Conservation (phyloP, 805 yeast species). For the Wickerhamomyces queroliae region DNA sequence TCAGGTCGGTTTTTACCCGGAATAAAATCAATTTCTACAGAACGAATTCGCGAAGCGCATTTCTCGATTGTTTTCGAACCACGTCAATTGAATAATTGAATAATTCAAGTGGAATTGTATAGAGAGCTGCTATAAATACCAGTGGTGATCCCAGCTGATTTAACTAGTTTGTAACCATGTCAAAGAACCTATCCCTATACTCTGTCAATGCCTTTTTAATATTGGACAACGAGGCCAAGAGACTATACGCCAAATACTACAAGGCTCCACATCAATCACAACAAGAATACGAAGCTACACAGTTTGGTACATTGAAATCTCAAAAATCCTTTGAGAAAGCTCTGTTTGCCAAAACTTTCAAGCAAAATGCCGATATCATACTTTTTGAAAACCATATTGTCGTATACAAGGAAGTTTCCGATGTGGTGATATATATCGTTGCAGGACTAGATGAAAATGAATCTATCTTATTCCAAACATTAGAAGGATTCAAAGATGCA, state of each 20-base stretch:
- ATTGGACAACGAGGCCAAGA: constrained; percentile 73
- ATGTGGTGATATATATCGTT: constrained; percentile 63
- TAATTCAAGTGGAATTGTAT: no score
- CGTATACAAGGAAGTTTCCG: constrained; percentile 82
- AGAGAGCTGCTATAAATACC: not conserved
- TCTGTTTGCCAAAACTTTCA: constrained; percentile 70
- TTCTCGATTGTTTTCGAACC: not conserved
- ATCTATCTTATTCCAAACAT: constrained; percentile 64
- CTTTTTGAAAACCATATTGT: constrained; percentile 74
- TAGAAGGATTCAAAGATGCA: constrained; percentile 76
- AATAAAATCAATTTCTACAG: not conserved
- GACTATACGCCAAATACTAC: constrained; percentile 84
- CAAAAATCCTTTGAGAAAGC: constrained; percentile 75
- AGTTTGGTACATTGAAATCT: constrained; percentile 42
- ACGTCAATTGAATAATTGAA: not conserved
- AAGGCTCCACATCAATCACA: constrained; percentile 46
- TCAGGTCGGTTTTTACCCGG: not conserved
- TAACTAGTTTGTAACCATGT: constrained; percentile 20
- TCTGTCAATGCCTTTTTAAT: constrained; percentile 76
- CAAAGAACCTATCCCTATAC: constrained; percentile 61
- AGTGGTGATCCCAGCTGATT: not conserved
- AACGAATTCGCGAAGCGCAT: not conserved
- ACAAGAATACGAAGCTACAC: constrained; percentile 23
- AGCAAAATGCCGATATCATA: constrained; percentile 74
- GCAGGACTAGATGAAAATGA: constrained; percentile 85